Evolutionary conservation across 2,329 filamentous ascomycete species (phyloP).

Genomic region (Fusarium sacchari): DNA sequence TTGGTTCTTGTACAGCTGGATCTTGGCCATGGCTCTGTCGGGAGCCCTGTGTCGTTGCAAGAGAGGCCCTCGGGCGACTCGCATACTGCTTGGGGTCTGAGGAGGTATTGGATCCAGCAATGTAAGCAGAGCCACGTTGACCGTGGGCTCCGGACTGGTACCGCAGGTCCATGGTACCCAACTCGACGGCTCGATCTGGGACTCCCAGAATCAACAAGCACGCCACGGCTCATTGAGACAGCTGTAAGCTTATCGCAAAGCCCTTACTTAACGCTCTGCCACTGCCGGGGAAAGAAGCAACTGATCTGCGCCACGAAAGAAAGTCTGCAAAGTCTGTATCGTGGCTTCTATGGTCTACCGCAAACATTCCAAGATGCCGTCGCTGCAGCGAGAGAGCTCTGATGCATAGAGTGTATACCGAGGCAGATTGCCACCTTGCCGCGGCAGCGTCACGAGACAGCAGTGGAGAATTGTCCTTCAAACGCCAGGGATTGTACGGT

Average conservation of each 20-base stretch:
- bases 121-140: accelerated
- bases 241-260: accelerated
- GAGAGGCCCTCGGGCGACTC: accelerated
- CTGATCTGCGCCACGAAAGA: background rate
- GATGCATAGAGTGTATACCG: background rate
- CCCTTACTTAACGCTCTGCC: background rate
- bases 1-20: no score
- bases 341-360: background rate
- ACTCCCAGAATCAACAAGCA: accelerated
- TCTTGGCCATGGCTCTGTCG: background rate
- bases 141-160: accelerated
- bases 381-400: background rate
- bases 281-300: background rate
- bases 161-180: accelerated
- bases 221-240: background rate
- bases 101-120: background rate
- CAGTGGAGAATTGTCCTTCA: background rate
- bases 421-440: background rate
- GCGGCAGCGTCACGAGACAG: background rate
- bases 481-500: accelerated
- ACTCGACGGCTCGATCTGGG: background rate
- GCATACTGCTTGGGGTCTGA: background rate
- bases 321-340: background rate
- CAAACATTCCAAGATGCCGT: background rate
- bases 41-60: background rate